Base-by-base conservation (phyloP, 345 rosid species). In the Salix koriyanagi region DNA sequence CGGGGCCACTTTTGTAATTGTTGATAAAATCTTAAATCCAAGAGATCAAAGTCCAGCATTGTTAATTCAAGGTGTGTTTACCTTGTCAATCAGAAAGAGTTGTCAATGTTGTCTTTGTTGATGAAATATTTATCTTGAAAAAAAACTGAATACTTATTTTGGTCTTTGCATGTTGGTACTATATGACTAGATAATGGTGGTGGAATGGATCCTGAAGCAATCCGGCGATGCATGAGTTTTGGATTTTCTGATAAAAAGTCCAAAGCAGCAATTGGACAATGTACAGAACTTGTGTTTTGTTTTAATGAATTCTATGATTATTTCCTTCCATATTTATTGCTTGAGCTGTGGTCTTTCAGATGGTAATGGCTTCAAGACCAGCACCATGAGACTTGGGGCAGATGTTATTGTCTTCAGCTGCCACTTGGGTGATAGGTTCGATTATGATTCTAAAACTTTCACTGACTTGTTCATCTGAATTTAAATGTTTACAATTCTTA, bases 281-380 rank as follows among this genome's bases (percentile, higher is more conserved):
- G 98, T 96, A 90, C 42, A 69, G 28, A 60, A 74, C 80, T 78
- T 77, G 56, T 81, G 28, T 42, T 42, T 50, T 37, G 12, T 32
- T 84, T 80, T 30, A 58, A 56, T 28, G 36, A 54, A 13, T 65
- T 76, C 25, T 84, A 21, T 78, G 41, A 32, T 76, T 52, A 46
- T 69, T 60, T 12, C 60, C 23, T 46, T 18, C 66, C 84, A 56
- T 48, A 62, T 71, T 85, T 74, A 64, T 50, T 70, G 75, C 75
- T 74, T 79, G 75, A 74, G 41, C 76, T 85, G 58, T 86, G 78
- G 70, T 72, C 80, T 85, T 88, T 70, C 85, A 94, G 98, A 94
- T 89, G 98, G 97, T 21, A 94, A 94, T 85, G 97, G 97, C 79
- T 94, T 94, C 88, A 94, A 94, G 90, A 92, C 98, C 28, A 90